These are phyloP conservation scores for Annulohypoxylon truncatum DNA, from an alignment of 2,329 filamentous ascomycete genomes.

Conservation along the genomic window DNA sequence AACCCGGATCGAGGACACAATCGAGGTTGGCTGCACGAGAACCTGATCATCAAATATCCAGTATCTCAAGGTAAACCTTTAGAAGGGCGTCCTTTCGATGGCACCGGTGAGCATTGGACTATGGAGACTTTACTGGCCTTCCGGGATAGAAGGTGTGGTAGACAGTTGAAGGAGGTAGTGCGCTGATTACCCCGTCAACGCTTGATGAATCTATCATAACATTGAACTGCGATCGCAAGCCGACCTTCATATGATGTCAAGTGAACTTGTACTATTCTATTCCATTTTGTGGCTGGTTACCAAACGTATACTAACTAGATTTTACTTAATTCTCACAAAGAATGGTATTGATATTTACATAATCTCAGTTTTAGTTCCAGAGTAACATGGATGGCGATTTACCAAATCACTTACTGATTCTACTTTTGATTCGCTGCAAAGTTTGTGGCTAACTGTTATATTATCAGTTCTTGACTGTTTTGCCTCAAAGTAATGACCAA, in stretches of 20 bases:
- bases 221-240: neutral
- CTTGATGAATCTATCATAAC: constrained; percentile 9
- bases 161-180: constrained; percentile 1
- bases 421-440: no score
- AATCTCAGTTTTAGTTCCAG: neutral
- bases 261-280: neutral
- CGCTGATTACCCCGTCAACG: constrained; percentile 1
- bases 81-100: constrained; percentile 7
- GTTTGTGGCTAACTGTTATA: no score
- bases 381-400: no score
- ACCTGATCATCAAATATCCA: constrained; percentile 18
- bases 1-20: neutral
- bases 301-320: no score
- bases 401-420: no score
- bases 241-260: neutral
- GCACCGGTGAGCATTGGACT: constrained; percentile 9
- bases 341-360: neutral
- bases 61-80: constrained; percentile 9
- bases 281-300: neutral
- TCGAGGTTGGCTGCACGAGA: constrained; percentile 22
- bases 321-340: neutral
- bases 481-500: neutral
- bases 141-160: neutral
- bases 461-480: neutral
- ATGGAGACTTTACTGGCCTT: constrained; percentile 6